These are phyloP conservation scores for Pseudophaeomoniella oleicola DNA, from an alignment of 2,329 filamentous ascomycete genomes.

Conservation along the genomic window DNA sequence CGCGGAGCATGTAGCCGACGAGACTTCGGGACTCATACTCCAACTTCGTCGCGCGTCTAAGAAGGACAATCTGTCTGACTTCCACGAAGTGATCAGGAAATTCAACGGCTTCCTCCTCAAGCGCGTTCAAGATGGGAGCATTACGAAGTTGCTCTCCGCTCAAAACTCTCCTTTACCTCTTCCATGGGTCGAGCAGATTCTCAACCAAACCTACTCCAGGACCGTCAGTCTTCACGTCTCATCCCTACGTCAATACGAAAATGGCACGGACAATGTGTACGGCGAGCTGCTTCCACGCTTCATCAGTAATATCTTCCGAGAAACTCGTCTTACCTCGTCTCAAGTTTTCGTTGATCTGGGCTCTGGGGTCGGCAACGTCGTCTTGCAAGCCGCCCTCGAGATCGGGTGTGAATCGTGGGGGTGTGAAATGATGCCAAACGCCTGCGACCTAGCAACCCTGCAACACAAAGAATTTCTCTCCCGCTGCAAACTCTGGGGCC, in stretches of 20 bases:
- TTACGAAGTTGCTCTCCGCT: conserved; percentile 56
- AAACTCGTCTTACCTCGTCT: conserved; percentile 62
- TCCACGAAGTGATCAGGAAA: conserved; percentile 55
- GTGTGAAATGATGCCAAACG: conserved; percentile 90
- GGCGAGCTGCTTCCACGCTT: conserved; percentile 82
- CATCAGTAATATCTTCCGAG: conserved; percentile 64
- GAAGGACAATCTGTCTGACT: conserved; percentile 54
- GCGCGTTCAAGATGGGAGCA: conserved; percentile 54
- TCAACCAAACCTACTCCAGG: conserved; percentile 78
- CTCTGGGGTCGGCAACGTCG: conserved; percentile 91
- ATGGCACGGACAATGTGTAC: conserved; percentile 86
- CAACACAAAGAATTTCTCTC: conserved; percentile 73
- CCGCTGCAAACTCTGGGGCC: conserved; percentile 80
- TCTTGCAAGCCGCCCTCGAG: conserved; percentile 83
- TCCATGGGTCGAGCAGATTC: conserved; percentile 62
- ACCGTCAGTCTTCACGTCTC: conserved; percentile 85
- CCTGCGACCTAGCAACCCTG: conserved; percentile 63
- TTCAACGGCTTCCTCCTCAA: conserved; percentile 61
- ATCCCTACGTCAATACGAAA: conserved; percentile 68
- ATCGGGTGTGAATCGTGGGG: conserved; percentile 91
- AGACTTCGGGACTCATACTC: conserved; percentile 59
- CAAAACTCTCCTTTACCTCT: conserved; percentile 52
- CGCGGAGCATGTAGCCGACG: conserved; percentile 53
- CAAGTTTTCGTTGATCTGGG: conserved; percentile 90
- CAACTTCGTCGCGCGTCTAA: conserved; percentile 61